Conservation (phyloP, 2,329 filamentous ascomycete genomes). For the Fusarium liriodendri region DNA sequence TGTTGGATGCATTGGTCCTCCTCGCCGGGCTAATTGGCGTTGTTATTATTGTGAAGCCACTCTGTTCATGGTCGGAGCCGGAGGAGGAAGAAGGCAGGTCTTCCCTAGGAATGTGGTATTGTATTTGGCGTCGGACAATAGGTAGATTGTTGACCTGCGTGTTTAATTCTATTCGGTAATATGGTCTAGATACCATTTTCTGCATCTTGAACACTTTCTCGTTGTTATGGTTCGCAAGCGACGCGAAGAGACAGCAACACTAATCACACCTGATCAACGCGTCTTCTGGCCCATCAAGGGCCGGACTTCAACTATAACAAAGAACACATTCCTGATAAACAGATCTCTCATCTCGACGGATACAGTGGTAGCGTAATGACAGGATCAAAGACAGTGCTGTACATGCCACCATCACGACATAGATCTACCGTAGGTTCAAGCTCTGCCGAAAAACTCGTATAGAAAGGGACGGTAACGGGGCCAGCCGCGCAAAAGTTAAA, state of each 20-base stretch:
- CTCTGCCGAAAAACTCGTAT: not conserved
- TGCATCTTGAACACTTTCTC: not conserved
- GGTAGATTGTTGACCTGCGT: not conserved
- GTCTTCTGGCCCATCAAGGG: no score
- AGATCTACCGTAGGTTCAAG: not conserved
- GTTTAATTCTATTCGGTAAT: not conserved
- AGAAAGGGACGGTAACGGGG: not conserved
- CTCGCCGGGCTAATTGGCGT: not conserved
- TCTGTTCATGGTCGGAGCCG: not conserved
- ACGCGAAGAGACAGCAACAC: not conserved
- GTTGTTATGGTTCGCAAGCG: not conserved
- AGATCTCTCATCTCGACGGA: no score
- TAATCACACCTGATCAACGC: not conserved
- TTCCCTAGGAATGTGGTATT: not conserved
- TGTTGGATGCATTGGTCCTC: not conserved
- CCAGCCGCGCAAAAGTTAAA: not conserved
- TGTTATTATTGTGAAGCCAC: not conserved
- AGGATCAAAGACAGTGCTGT: no score
- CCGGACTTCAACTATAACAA: no score
- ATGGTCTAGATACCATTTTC: not conserved
- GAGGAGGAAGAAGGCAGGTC: not conserved
- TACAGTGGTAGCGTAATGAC: no score
- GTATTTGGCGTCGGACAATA: not conserved
- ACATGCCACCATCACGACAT: not conserved
- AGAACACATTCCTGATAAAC: no score